Evolutionary conservation across 2,329 filamentous ascomycete species (phyloP).

Genomic region (Chalaropsis ovoidea): DNA sequence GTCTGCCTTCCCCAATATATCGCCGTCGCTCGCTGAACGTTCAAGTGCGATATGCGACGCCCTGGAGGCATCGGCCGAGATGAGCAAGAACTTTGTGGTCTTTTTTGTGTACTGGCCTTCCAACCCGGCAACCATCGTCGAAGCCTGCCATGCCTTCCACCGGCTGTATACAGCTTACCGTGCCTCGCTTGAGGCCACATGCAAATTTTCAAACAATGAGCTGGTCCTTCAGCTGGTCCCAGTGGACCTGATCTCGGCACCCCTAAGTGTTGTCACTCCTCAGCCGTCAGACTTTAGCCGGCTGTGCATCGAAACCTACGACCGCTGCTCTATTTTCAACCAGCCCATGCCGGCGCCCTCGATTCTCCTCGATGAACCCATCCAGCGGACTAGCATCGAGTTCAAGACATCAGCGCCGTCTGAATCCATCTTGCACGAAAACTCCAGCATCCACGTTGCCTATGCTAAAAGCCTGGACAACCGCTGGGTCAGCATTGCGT

Average conservation of each 20-base stretch:
- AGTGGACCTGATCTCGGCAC: constrained; percentile 54
- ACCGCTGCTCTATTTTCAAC: constrained; percentile 53
- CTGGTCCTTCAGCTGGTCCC: constrained; percentile 58
- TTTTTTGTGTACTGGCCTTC: constrained; percentile 65
- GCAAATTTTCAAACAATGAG: constrained; percentile 16
- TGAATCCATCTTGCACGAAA: constrained; percentile 63
- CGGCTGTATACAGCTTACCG: constrained; percentile 52
- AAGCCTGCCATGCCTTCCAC: constrained; percentile 65
- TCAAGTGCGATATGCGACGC: constrained; percentile 32
- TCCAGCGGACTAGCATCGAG: constrained; percentile 59
- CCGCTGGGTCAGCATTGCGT: constrained; percentile 67
- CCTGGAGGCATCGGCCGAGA: constrained; percentile 35
- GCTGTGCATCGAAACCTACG: constrained; percentile 66
- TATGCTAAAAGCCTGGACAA: constrained; percentile 68
- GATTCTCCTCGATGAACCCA: constrained; percentile 58
- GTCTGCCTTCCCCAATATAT: constrained; percentile 20
- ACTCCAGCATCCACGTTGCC: constrained; percentile 68
- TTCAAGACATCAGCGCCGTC: constrained; percentile 65
- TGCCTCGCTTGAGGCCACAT: neutral
- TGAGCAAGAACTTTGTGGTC: constrained; percentile 57
- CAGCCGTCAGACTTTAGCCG: constrained; percentile 49
- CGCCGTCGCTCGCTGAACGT: constrained; percentile 38
- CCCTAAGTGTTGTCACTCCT: constrained; percentile 52
- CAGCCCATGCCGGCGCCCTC: constrained; percentile 53
- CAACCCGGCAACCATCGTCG: constrained; percentile 50